Base-by-base conservation (phyloP, 805 yeast genomes). In the Candida khao-thaluensis region DNA sequence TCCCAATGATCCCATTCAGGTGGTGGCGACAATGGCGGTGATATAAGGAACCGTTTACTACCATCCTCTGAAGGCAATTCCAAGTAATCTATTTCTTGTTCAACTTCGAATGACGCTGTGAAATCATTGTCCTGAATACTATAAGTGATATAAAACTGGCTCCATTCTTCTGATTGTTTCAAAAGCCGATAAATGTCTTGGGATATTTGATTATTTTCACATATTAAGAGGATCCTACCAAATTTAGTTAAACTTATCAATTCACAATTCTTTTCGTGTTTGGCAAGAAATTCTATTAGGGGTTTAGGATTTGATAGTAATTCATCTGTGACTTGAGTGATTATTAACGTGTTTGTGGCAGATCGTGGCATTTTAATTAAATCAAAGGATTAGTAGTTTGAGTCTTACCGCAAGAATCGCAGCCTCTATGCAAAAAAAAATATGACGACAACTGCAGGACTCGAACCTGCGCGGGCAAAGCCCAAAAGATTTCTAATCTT, bases 401-500 rank as follows among this genome's bases (percentile, higher is more conserved):
- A n/a, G n/a, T n/a, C n/a, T n/a, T n/a, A n/a, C n/a, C n/a, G n/a
- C n/a, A n/a, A n/a, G n/a, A n/a, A n/a, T 29, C 27, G 33, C 33
- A 26, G 27, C 41, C 30, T n/a, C n/a, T n/a, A n/a, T 22, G 9
- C 7, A 7, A 22, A 22, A 22, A 51, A 61, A 65, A 64, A 59
- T 56, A 56, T 52, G 43, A 35, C 77, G 78, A 72, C 77, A 73
- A 72, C 77, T 71, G 75, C 78, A 73, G 77, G 78, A 73, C 59
- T 72, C 76, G 78, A 73, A 72, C 78, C 78, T 73, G 77, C 75
- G 77, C 77, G 77, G 77, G 77, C 78, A 70, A 64, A 72, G 74
- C 76, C 77, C 77, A 73, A 66, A 64, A 64, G 63, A 59, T 59
- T 59, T 59, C 65, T 54, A 59, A 54, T 59, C 65, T 58, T 58